These are phyloP conservation scores for Sordariomycetes sp. DNA, from an alignment of 2,329 filamentous ascomycete species.

Conservation along the genomic window DNA sequence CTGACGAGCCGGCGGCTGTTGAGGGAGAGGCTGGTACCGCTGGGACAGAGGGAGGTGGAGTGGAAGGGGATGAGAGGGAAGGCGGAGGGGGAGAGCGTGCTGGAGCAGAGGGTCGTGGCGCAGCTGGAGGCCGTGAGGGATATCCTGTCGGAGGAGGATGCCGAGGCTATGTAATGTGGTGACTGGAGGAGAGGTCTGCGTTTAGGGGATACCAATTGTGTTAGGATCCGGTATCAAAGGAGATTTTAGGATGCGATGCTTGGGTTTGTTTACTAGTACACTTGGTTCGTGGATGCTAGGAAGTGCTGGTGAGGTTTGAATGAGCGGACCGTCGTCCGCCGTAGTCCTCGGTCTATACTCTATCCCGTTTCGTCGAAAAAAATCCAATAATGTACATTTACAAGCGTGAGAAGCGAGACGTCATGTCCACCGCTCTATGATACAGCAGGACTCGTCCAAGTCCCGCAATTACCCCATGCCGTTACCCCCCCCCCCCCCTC, in stretches of 20 bases:
- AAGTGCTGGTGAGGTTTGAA: not conserved
- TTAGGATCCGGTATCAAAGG: not conserved
- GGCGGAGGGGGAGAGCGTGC: conserved; percentile 38
- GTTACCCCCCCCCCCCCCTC: not conserved
- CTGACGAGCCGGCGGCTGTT: conserved; percentile 56
- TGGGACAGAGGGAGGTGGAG: conserved; percentile 58
- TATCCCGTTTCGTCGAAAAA: not conserved
- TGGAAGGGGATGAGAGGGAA: conserved; percentile 32
- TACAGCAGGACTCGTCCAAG: not conserved
- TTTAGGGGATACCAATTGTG: not conserved
- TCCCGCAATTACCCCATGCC: not conserved
- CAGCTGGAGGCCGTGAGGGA: conserved; percentile 51
- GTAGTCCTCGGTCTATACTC: not conserved
- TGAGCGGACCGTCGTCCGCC: not conserved
- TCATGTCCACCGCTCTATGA: not conserved
- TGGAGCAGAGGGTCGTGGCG: conserved; percentile 64
- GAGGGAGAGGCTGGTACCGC: conserved; percentile 58
- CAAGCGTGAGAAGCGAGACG: not conserved
- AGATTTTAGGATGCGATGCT: not conserved
- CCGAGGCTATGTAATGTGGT: not conserved
- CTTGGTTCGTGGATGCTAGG: not conserved
- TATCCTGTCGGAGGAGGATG: conserved; percentile 34
- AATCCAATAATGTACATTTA: not conserved
- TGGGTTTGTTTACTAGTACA: not conserved
- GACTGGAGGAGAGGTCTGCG: not conserved